phyloP scores from a whole-genome alignment of 2,329 filamentous ascomycete species.

The Alternaria ethzedia region DNA sequence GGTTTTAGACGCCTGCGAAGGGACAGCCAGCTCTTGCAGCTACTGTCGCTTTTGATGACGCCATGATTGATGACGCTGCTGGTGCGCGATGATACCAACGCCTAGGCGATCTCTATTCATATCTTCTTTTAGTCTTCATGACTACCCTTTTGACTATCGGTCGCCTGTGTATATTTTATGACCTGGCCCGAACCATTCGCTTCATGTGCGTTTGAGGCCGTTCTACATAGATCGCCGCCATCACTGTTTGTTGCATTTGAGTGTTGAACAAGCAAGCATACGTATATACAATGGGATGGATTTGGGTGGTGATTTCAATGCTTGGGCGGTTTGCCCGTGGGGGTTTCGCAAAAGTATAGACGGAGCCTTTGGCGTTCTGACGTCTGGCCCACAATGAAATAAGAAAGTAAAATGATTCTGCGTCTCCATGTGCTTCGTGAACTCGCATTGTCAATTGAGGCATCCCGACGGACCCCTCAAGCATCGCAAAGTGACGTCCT shows the following conservation, averaged over 20 bases:
- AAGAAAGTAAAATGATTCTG: constrained; percentile 4
- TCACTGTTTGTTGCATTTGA: constrained; percentile 14
- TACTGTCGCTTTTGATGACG: constrained; percentile 35
- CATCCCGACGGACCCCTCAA: background rate
- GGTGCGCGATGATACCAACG: constrained; percentile 33
- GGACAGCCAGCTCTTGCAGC: constrained; percentile 13
- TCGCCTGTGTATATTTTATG: constrained; percentile 47
- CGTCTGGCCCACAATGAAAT: constrained; percentile 19
- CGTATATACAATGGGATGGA: constrained; percentile 26
- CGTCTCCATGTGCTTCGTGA: background rate
- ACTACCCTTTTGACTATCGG: constrained; percentile 34
- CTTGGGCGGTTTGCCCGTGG: constrained; percentile 22
- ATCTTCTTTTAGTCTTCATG: constrained; percentile 20
- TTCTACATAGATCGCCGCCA: constrained; percentile 24
- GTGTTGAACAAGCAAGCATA: constrained; percentile 16
- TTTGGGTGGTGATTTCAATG: constrained; percentile 22
- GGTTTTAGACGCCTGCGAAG: constrained; percentile 41
- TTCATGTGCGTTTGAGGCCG: constrained; percentile 26
- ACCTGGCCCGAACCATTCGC: constrained; percentile 31
- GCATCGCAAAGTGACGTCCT: constrained; percentile 19
- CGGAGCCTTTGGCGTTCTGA: constrained; percentile 27
- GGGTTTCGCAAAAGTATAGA: constrained; percentile 32
- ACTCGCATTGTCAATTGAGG: background rate
- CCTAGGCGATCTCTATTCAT: constrained; percentile 29
- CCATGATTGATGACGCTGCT: constrained; percentile 49